Evolutionary conservation across 345 rosid species (phyloP), one percentile per base, ranked within the genome.

Genomic region (Camelina laxa): DNA sequence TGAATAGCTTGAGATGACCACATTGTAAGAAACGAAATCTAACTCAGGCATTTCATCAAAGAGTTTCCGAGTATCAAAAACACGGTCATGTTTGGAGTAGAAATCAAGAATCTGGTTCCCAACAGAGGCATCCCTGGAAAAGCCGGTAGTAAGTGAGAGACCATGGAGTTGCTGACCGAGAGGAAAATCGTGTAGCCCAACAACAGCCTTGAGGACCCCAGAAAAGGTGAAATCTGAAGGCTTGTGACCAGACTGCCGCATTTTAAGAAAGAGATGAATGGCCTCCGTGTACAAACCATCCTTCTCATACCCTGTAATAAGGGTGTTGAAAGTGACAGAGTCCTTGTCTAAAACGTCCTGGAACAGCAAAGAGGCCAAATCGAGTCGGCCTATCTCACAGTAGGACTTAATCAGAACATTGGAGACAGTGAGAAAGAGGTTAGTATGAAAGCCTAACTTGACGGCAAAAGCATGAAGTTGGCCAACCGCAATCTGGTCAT

Each of bases 21-120:
- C 89, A 79, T 94, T 91, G 81, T 83, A 91, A 47, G 97, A 94
- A 58, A 94, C 83, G 51, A 89, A 85, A 82, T 94, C 98, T 57
- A 86, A 61, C 75, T 84, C 91, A 0, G 82, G 87, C 95, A 94
- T 87, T 66, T 85, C 89, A 68, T 81, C 19, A 51, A 89, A 94
- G 72, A 90, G 71, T 19, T 81, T 82, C 76, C 83, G 68, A 6
- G 87, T 86, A 71, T 88, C 93, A 30, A 76, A 74, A 38, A 84
- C 67, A 53, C 70, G 33, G 24, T 83, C 85, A 57, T 80, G 85
- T 78, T 94, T 94, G 0, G 96, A 87, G 81, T 94, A 94, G 70
- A 88, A 88, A 84, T 94, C 91, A 50, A 94, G 88, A 81, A 94
- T 82, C 3, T 97, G 90, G 83, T 94, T 94, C 69, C 84, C 98